Evolutionary conservation across 2,329 filamentous ascomycete genomes (phyloP), one percentile per base, ranked within the genome.

Genomic region (Ceratocystis lukuohia): DNA sequence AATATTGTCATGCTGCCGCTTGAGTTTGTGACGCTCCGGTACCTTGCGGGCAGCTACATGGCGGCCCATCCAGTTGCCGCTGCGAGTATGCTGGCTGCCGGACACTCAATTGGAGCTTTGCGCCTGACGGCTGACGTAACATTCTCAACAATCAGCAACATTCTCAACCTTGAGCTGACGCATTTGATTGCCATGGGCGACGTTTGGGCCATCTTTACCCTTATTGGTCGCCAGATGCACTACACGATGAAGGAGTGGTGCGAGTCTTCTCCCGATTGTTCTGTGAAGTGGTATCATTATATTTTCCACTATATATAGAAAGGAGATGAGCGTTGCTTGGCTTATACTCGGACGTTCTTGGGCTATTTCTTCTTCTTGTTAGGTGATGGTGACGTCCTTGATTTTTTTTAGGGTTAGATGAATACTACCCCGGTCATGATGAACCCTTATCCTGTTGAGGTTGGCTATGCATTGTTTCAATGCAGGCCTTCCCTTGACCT

Each of bases 21-120:
- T 41, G 82, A 84, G 62, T 77, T 79, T 0, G 72, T 77, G 8
- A 75, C 76, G 1, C 72, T 82, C 22, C 75, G 81, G 2, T 70
- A 77, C 2, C 70, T 82, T 25, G 80, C 80, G 1, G 74, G 77
- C 46, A 71, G 75, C 25, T 80, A 77, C 68, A 37, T 66, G 25
- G 12, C 46, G 2, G 64, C 75, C 76, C 8, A 67, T 71, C 6
- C 74, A 8, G 33, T 72, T 74, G 65, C 78, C 78, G 1, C 70
- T 79, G 53, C 66, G 2, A 17, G 17, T 2, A 48, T 67, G 20
- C 46, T 61, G 6, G 65, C 59, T 3, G 65, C 44, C 3, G 61
- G 61, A 12, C 22, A 28, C 20, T 45, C 53, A 20, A 15, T 61
- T 12, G 33, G 44, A 1, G 45, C 70, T 76, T 2, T 71, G 72